Conservation (phyloP, 257 asterid genomes). For the Solanum sitiens region DNA sequence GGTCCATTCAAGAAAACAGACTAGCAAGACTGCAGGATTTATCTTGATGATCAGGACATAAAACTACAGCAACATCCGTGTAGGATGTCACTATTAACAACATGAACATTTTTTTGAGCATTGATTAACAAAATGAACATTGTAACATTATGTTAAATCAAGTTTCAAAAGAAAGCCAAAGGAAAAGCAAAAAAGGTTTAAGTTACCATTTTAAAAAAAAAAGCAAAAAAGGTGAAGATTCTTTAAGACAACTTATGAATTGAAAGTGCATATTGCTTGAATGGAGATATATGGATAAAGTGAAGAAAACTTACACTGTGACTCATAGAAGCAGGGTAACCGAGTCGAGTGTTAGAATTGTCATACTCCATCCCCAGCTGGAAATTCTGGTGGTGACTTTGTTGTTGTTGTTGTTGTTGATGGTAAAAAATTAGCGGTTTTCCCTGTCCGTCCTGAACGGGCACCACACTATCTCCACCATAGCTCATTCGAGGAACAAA, state of each 20-base stretch:
- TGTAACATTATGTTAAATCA: background rate
- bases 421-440: background rate
- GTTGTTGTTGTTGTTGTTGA: background rate
- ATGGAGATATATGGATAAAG: background rate
- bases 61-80: background rate
- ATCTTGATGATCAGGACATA: background rate
- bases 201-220: no score
- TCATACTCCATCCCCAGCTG: conserved; percentile 37
- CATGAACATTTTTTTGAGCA: background rate
- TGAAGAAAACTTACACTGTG: conserved; percentile 36
- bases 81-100: background rate
- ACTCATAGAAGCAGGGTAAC: conserved; percentile 28
- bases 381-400: conserved; percentile 15
- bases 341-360: conserved; percentile 18
- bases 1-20: background rate
- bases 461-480: conserved; percentile 46
- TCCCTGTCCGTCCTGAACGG: conserved; percentile 17
- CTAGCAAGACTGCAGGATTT: background rate
- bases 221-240: background rate
- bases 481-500: conserved; percentile 25
- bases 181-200: background rate
- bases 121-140: background rate
- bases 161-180: background rate
- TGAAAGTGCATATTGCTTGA: background rate
- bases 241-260: background rate